Evolutionary conservation across 345 rosid species (phyloP).

Genomic region (Chamaenerion angustifolium): DNA sequence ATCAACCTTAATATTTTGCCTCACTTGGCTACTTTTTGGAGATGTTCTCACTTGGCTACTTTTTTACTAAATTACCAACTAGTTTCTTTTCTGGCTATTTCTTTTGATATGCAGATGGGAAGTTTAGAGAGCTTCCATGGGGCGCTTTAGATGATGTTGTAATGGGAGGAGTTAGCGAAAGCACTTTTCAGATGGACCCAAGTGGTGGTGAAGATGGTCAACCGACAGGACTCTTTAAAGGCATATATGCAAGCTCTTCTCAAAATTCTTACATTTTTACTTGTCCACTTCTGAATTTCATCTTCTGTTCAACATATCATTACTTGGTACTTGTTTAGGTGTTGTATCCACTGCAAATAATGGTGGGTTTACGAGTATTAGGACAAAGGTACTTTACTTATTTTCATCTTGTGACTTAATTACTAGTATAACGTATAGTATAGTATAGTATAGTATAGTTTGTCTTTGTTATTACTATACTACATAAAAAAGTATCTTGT

Average conservation of each 20-base stretch:
- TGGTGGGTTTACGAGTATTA: slow-evolving; percentile 83
- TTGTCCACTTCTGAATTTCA: neutral
- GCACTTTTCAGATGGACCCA: slow-evolving; percentile 46
- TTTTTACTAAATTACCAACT: neutral
- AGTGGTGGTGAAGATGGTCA: slow-evolving; percentile 65
- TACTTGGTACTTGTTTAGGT: slow-evolving; percentile 26
- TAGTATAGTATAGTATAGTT: neutral
- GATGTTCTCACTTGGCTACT: too few species aligned
- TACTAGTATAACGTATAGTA: too few species aligned
- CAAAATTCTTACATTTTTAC: neutral
- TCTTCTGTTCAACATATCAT: neutral
- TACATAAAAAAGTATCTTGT: neutral
- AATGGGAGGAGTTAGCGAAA: slow-evolving; percentile 95
- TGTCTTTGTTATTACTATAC: too few species aligned
- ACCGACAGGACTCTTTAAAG: slow-evolving; percentile 68
- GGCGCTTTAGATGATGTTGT: slow-evolving; percentile 96
- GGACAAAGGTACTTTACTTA: slow-evolving; percentile 50
- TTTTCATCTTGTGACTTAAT: too few species aligned
- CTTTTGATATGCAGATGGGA: slow-evolving; percentile 28
- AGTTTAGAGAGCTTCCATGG: slow-evolving; percentile 73
- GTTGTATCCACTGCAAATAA: slow-evolving; percentile 79
- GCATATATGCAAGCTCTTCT: slow-evolving; percentile 21
- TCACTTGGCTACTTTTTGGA: too few species aligned
- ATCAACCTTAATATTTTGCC: too few species aligned
- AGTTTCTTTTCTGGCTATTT: neutral